Conservation (phyloP, 2,329 filamentous ascomycete species). For the Tolypocladium nubicola region DNA sequence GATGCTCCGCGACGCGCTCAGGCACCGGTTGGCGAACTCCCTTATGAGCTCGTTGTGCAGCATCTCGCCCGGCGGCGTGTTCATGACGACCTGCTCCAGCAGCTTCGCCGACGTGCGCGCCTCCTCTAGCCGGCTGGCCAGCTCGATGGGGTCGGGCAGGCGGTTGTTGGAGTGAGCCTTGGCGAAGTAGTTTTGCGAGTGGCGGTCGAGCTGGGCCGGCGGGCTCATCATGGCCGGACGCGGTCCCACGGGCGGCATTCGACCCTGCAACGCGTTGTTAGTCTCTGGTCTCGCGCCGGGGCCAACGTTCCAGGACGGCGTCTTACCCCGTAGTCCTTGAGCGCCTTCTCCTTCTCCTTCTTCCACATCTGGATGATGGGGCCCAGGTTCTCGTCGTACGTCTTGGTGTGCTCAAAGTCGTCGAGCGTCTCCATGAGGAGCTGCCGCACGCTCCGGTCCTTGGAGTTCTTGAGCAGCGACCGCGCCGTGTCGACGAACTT, state of each 20-base stretch:
- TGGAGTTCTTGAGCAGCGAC: constrained; percentile 58
- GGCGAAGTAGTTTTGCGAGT: constrained; percentile 48
- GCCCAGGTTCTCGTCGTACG: constrained; percentile 61
- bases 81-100: constrained; percentile 83
- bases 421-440: constrained; percentile 82
- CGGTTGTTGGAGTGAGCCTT: constrained; percentile 35
- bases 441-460: constrained; percentile 69
- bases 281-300: neutral
- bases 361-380: constrained; percentile 77
- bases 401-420: constrained; percentile 61
- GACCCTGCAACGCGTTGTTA: constrained; percentile 10
- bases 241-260: constrained; percentile 8
- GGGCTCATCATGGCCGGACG: constrained; percentile 6
- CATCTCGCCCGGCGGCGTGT: constrained; percentile 67
- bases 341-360: constrained; percentile 65
- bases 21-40: constrained; percentile 84
- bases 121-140: constrained; percentile 78
- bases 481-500: constrained; percentile 72
- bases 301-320: neutral
- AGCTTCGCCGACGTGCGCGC: constrained; percentile 84
- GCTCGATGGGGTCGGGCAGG: constrained; percentile 62
- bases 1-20: constrained; percentile 68
- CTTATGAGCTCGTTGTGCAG: constrained; percentile 78
- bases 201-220: constrained; percentile 16
- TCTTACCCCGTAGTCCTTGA: constrained; percentile 39